These are phyloP conservation scores for Cryptococcus sp. DNA, from an alignment of 1,284 basidiomycete genomes.

Conservation along the genomic window DNA sequence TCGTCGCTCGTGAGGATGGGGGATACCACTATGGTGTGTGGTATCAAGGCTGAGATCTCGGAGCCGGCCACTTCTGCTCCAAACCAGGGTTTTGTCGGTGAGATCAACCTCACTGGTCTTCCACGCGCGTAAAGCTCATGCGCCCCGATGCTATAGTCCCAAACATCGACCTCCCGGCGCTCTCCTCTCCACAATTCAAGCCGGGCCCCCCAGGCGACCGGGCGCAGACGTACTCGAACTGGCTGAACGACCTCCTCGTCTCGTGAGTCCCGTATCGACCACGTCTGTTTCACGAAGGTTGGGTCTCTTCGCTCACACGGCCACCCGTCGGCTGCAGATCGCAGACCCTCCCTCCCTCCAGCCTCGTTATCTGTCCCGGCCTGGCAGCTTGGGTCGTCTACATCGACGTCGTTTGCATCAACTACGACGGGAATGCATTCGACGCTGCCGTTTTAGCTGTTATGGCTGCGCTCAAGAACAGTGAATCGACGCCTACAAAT, in stretches of 20 bases:
- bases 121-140: background rate
- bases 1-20: slow-evolving; percentile 86
- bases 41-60: slow-evolving; percentile 89
- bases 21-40: slow-evolving; percentile 85
- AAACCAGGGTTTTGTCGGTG: slow-evolving; percentile 76
- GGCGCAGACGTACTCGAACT: slow-evolving; percentile 79
- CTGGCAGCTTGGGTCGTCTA: slow-evolving; percentile 88
- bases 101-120: slow-evolving; percentile 24
- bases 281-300: background rate
- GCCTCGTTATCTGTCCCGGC: slow-evolving; percentile 73
- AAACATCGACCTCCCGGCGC: slow-evolving; percentile 85
- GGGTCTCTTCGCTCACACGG: too few species aligned
- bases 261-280: slow-evolving; percentile 57
- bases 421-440: slow-evolving; percentile 93
- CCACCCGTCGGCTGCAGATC: too few species aligned
- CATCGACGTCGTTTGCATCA: slow-evolving; percentile 89
- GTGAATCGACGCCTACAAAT: slow-evolving; percentile 55
- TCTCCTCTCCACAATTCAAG: slow-evolving; percentile 90
- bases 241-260: slow-evolving; percentile 70
- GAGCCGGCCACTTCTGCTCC: slow-evolving; percentile 76
- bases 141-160: slow-evolving; percentile 56
- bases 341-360: slow-evolving; percentile 61
- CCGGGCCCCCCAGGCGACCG: slow-evolving; percentile 90
- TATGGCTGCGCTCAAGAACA: slow-evolving; percentile 77
- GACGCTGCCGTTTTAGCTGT: slow-evolving; percentile 86